phyloP scores from a whole-genome alignment of 2,329 filamentous ascomycete genomes.

The Dothideomycetes sp. region DNA sequence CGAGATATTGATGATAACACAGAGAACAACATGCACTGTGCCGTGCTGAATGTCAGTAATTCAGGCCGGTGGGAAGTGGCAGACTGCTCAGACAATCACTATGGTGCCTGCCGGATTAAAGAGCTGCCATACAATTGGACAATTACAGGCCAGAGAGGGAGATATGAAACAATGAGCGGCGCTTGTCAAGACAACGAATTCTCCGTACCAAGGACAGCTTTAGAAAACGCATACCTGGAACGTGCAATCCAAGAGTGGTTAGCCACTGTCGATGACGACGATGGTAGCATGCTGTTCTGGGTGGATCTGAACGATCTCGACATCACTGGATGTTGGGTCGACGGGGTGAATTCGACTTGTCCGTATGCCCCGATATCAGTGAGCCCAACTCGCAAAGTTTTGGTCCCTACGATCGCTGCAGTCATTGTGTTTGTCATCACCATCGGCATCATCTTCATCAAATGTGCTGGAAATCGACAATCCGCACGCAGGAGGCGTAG shows the following conservation, averaged over 20 bases:
- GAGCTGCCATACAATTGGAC: conserved; percentile 51
- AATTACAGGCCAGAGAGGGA: conserved; percentile 31
- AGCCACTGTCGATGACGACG: conserved; percentile 13
- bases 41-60: conserved; percentile 37
- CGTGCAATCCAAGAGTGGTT: conserved; percentile 12
- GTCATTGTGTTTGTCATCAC: conserved; percentile 52
- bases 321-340: conserved; percentile 48
- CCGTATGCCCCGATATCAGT: conserved; percentile 41
- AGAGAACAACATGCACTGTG: conserved; percentile 38
- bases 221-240: conserved; percentile 51
- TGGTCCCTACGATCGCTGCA: conserved; percentile 51
- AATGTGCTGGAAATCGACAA: conserved; percentile 51
- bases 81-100: conserved; percentile 42
- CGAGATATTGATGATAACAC: conserved; percentile 26
- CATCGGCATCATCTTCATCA: conserved; percentile 50
- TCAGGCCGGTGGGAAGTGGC: conserved; percentile 47
- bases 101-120: conserved; percentile 44
- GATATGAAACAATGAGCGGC: conserved; percentile 27
- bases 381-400: conserved; percentile 33
- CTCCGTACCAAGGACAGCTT: conserved; percentile 46
- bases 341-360: conserved; percentile 44
- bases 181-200: conserved; percentile 44
- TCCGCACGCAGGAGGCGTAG: conserved; percentile 41
- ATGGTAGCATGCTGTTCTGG: conserved; percentile 34
- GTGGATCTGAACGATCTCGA: conserved; percentile 52